Percentiles rank a stretch among this genome's conserved stretches.
These are phyloP conservation scores for Corynascus novoguineensis DNA, from an alignment of 495 filamentous ascomycete genomes.

Conservation along the genomic window DNA sequence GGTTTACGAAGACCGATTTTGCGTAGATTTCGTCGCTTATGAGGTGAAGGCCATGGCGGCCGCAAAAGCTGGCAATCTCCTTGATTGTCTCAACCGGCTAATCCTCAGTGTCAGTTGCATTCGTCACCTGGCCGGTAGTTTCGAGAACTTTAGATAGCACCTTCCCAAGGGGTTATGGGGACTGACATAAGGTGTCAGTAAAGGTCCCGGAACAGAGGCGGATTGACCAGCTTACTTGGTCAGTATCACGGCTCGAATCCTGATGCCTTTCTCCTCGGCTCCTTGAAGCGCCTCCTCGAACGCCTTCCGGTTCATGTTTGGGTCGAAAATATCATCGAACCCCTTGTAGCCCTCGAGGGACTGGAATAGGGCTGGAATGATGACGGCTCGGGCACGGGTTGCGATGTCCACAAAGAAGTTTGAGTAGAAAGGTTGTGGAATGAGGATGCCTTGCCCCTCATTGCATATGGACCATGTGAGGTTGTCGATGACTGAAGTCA, in stretches of 20 bases:
- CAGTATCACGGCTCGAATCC: conserved; percentile 30
- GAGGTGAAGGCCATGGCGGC: conserved; percentile 25
- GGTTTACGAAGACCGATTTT: conserved; percentile 25
- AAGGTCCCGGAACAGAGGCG: conserved; percentile 21
- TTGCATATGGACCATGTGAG: conserved; percentile 29
- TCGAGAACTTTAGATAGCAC: conserved; percentile 22
- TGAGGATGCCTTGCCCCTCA: conserved; percentile 29
- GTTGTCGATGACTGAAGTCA: conserved; percentile 26
- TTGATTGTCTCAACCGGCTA: conserved; percentile 16
- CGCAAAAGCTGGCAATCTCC: conserved; percentile 22
- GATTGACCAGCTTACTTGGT: conserved; percentile 6
- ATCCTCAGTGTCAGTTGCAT: not conserved
- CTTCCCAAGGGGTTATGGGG: conserved; percentile 26
- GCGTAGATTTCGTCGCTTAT: conserved; percentile 35
- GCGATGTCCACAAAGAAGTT: conserved; percentile 20
- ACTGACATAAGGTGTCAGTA: conserved; percentile 17
- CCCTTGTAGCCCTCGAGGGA: conserved; percentile 36
- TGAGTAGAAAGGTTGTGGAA: conserved; percentile 29
- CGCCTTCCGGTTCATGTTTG: conserved; percentile 15
- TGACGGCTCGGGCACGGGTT: conserved; percentile 24
- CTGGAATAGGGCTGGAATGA: conserved; percentile 39
- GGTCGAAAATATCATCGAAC: conserved; percentile 35
- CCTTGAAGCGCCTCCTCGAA: conserved; percentile 34
- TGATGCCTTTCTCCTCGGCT: conserved; percentile 20
- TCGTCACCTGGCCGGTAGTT: too few species aligned